Evolutionary conservation across 805 yeast genomes (phyloP), one percentile per base, ranked within the genome.

Genomic region (Metschnikowia colocasiae): DNA sequence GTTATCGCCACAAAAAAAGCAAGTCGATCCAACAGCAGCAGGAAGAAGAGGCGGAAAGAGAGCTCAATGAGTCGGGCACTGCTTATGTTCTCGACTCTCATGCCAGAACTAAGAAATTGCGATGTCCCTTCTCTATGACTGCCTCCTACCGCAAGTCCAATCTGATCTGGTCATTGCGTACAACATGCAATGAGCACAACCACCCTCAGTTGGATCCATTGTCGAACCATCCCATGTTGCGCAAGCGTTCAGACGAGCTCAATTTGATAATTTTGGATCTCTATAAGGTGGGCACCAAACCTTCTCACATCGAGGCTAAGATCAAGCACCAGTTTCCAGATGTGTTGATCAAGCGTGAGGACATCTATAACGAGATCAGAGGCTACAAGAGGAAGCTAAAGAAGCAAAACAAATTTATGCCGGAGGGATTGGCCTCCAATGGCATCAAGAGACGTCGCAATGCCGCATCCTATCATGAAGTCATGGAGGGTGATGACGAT

Each of bases 71-170:
- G 27, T 55, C 59, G 15, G 69, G 65, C 18, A 63, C 63, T 43
- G 69, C 64, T 3, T 71, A 67, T 50, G 58, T 68, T 40, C 50
- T 70, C 46, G 76, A 71, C 51, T 68, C 71, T 9, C 68, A 61
- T 45, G 68, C 75, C 36, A 71, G 71, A 49, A 73, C 81, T 10
- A 78, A 78, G 56, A 78, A 78, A 57, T 72, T 77, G 49, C 73
- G 71, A 54, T 79, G 83, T 60, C 82, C 82, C 20, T 79, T 77
- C 59, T 68, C 80, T n/a, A 77, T 79, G 79, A 78, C 80, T 35
- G 82, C 83, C 25, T 69, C 72, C 55, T 77, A 61, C 57, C 75
- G 78, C 25, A 79, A 78, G 55, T 68, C 72, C 40, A 73, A 70
- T 45, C 71, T 72, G 45, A 69, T 67, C 34, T 79, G 83, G 83